Base-by-base conservation (phyloP, 192 early-diverging fungal species). In the Umbelopsis sp. region DNA sequence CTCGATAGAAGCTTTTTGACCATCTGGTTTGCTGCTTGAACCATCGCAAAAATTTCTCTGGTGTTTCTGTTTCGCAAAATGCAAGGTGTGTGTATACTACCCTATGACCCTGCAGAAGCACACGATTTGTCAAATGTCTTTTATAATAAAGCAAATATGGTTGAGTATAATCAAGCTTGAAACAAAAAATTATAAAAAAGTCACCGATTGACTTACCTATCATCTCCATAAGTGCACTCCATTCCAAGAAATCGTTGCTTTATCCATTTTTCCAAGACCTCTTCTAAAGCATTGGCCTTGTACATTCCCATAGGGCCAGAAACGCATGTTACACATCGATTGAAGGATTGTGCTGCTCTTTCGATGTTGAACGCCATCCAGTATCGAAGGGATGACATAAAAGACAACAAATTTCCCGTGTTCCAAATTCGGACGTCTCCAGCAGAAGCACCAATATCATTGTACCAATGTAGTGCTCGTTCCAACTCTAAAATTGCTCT, bases 301-400 rank as follows among this genome's bases (percentile, higher is more conserved):
- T 89, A 89, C 17, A 89, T 80, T n/a, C 88, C 88, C 45, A 89
- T 77, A 0, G 88, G 88, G 0, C 88, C 88, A 45, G 87, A 88
- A 8, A 89, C 88, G 66, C 88, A 89, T 9, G 84, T 88, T 52
- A 89, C 88, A 34, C 79, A 79, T 38, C 82, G 77, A 50, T 85
- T 78, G 67, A 83, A 88, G 9, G 83, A 85, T 34, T 89, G 88
- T 0, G 86, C 85, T 4, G 86, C 85, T 47, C 88, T 78, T 68
- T 89, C 88, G 25, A 89, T 84, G 77, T 89, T 89, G 52, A 89
- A 89, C 3, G 88, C 88, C 72, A 89, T 83, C 85, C 84, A 84
- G 68, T 89, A 89, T 5, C 88, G 85, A 20, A 89, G 70, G 10
- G 83, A 85, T 0, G 88, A 90, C 51, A 89, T 65, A 69, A 88